Evolutionary conservation across 202 grass and related monocot genomes (phyloP).

Genomic region (Musa balbisiana): DNA sequence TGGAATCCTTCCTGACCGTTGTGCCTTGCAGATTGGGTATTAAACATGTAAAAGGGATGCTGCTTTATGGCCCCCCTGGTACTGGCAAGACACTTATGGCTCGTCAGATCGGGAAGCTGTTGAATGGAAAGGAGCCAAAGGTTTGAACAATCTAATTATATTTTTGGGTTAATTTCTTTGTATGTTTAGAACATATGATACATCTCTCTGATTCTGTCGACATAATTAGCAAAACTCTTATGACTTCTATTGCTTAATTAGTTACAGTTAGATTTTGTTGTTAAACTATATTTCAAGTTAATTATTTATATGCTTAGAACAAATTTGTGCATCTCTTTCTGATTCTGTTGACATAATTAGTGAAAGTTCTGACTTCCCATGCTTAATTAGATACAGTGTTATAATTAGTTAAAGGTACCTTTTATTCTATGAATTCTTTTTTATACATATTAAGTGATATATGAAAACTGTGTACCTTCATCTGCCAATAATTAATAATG

Average conservation of each 20-base stretch:
- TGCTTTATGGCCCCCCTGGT: constrained; percentile 90
- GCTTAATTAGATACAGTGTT: too few species aligned
- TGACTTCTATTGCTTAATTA: too few species aligned
- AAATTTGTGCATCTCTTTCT: background rate
- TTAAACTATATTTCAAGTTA: background rate
- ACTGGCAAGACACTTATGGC: constrained; percentile 99
- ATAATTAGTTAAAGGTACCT: too few species aligned
- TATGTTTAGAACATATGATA: too few species aligned
- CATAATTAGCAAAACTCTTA: too few species aligned
- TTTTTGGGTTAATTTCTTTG: background rate
- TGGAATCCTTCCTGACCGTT: constrained; percentile 22
- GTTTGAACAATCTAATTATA: constrained; percentile 25
- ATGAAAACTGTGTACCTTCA: too few species aligned
- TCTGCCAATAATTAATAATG: too few species aligned
- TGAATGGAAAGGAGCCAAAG: constrained; percentile 95
- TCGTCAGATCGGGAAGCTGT: constrained; percentile 91
- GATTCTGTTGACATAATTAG: too few species aligned
- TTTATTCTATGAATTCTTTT: too few species aligned
- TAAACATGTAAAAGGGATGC: constrained; percentile 92
- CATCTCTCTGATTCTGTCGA: too few species aligned
- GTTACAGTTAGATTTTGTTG: background rate
- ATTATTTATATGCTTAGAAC: background rate
- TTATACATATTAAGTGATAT: too few species aligned
- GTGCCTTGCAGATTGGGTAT: constrained; percentile 69
- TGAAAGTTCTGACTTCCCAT: too few species aligned